Evolutionary conservation across 331 rosid species (phyloP), one percentile per base, ranked within the genome.

Genomic region (Saraca asoca): DNA sequence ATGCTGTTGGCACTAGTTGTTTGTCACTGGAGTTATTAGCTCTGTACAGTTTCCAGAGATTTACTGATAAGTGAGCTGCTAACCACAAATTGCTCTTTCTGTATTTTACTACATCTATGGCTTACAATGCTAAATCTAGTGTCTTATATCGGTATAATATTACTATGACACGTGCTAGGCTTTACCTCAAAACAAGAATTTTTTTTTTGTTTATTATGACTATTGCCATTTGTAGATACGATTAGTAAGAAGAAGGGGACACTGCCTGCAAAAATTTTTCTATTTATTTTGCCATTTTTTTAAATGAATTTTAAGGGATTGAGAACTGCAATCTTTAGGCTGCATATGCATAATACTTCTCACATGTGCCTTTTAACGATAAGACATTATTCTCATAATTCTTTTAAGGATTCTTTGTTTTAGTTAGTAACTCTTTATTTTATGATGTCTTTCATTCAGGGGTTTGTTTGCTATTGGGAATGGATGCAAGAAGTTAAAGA

Each of bases 401-500:
- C 15, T 62, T 67, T 50, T 51, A 13, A 11, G 9, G 16, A 16
- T 29, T 31, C 13, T 31, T 38, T 61, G 3, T 33, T 17, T 48
- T 17, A 42, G 42, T 64, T 18, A 34, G 34, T 62, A 51, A 76
- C 51, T n/a, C 55, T 49, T 67, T 38, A n/a, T 59, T 39, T 56
- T n/a, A n/a, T 67, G 9, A 55, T 70, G 60, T 68, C 66, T 34
- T 55, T 1, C 35, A 58, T 81, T 73, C 83, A 94, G 96, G 87
- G 99, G 95, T 45, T 75, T 94, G 76, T 13, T 42, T 73, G 87
- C 96, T 35, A 80, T 90, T 53, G 96, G 97, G 55, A 70, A 61
- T 18, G 99, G 99, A 52, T 88, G 96, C 69, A 86, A 86, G 89
- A 94, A 90, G 85, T 82, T 94, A 75, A 94, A 83, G 73, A 85